Evolutionary conservation across 441 rosid genomes (phyloP).

Genomic region (Corymbia citriodora): DNA sequence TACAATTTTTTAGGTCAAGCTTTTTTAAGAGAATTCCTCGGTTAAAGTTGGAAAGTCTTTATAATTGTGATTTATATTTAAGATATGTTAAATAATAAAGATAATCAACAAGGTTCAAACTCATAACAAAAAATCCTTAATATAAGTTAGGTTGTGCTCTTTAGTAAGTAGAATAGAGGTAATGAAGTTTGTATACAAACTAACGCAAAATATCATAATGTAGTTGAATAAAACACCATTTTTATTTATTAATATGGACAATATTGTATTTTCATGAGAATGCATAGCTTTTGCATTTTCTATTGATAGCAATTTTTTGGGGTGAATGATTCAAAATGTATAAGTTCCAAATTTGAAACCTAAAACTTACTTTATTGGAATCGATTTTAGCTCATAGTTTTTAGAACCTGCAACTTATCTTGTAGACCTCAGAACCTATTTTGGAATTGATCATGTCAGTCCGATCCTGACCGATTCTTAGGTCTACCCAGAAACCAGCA

Average conservation of each 20-base stretch:
- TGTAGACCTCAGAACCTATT: accelerated
- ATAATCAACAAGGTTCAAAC: not conserved
- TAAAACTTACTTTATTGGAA: accelerated
- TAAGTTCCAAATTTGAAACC: too few species aligned
- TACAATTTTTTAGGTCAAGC: not conserved
- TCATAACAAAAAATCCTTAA: not conserved
- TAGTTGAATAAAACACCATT: not conserved
- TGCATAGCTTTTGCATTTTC: not conserved
- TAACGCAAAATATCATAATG: not conserved
- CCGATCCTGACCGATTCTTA: accelerated
- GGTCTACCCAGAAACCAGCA: accelerated
- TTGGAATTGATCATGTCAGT: accelerated
- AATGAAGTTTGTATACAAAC: not conserved
- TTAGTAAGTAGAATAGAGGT: not conserved
- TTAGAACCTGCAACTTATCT: accelerated
- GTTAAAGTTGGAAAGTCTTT: not conserved
- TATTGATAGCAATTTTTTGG: not conserved
- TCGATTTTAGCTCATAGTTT: too few species aligned
- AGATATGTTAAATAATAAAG: not conserved
- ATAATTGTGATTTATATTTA: not conserved
- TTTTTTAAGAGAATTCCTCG: not conserved
- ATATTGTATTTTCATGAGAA: not conserved
- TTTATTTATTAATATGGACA: not conserved
- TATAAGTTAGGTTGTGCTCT: not conserved
- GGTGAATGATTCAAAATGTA: accelerated